phyloP scores from a whole-genome alignment of 202 grass and related monocot genomes.

The Panicum hallii region DNA sequence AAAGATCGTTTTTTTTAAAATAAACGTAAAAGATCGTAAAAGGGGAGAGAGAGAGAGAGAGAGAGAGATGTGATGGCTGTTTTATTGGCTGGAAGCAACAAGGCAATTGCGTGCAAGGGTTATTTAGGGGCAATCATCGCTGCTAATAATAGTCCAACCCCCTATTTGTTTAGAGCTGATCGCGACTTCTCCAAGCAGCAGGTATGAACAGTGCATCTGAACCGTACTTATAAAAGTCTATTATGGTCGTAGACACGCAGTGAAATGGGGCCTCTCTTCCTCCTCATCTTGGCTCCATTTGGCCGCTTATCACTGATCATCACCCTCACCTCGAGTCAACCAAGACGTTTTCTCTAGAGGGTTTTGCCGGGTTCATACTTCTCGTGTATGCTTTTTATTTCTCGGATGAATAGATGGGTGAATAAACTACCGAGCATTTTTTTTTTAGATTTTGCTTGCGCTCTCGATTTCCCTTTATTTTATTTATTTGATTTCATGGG shows the following conservation, averaged over 20 bases:
- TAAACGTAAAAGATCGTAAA: no score
- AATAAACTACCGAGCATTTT: background rate
- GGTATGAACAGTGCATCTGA: background rate
- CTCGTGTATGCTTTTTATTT: background rate
- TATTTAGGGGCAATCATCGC: background rate
- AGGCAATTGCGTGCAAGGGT: background rate
- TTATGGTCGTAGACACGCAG: background rate
- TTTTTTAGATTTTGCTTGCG: background rate
- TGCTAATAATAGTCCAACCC: background rate
- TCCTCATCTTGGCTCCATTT: slow-evolving; percentile 22
- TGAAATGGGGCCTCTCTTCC: background rate
- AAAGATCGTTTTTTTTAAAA: no score
- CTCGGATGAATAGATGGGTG: background rate
- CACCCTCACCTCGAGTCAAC: background rate
- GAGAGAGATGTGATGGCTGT: no score
- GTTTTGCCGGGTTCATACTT: background rate
- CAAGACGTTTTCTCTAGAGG: background rate
- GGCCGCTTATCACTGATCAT: slow-evolving; percentile 12
- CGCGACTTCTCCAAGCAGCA: background rate
- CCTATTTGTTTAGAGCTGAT: background rate
- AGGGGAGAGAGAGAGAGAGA: no score
- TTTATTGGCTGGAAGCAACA: background rate
- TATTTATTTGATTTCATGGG: background rate
- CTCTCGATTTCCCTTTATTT: background rate
- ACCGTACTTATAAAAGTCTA: background rate